Percentiles rank a stretch among this genome's conserved stretches.
Evolutionary conservation across 2,329 filamentous ascomycete genomes (phyloP).

Genomic region (Verticillium alfalfae): DNA sequence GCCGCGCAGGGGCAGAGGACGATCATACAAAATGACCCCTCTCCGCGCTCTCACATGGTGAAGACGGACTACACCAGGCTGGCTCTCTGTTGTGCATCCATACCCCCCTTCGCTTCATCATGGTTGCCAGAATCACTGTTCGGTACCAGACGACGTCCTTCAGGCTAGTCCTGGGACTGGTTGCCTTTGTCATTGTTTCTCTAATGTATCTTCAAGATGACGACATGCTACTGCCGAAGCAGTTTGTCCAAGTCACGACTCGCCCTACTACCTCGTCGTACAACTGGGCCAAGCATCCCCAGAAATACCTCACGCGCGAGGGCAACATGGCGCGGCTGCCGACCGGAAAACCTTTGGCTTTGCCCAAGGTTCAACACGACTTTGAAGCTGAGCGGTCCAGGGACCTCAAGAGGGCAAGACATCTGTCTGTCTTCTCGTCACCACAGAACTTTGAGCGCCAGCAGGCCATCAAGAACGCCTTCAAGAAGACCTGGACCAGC

Average conservation of each 20-base stretch:
- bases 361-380: slow-evolving; percentile 8
- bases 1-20: background rate
- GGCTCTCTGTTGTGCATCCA: background rate
- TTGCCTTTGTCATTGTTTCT: background rate
- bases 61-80: background rate
- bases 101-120: background rate
- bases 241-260: background rate
- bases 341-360: background rate
- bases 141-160: background rate
- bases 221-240: background rate
- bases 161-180: background rate
- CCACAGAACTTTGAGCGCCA: background rate
- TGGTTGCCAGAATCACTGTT: background rate
- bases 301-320: slow-evolving; percentile 8
- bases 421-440: background rate
- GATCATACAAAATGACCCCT: background rate
- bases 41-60: background rate
- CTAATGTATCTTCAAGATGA: background rate
- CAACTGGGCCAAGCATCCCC: background rate
- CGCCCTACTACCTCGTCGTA: background rate
- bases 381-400: slow-evolving; percentile 6
- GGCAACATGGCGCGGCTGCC: slow-evolving; percentile 12
- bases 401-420: slow-evolving; percentile 18
- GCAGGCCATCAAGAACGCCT: slow-evolving; percentile 14
- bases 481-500: slow-evolving; percentile 30